Evolutionary conservation across 192 early-diverging fungal species (phyloP).

Genomic region (Coemansia sp.): DNA sequence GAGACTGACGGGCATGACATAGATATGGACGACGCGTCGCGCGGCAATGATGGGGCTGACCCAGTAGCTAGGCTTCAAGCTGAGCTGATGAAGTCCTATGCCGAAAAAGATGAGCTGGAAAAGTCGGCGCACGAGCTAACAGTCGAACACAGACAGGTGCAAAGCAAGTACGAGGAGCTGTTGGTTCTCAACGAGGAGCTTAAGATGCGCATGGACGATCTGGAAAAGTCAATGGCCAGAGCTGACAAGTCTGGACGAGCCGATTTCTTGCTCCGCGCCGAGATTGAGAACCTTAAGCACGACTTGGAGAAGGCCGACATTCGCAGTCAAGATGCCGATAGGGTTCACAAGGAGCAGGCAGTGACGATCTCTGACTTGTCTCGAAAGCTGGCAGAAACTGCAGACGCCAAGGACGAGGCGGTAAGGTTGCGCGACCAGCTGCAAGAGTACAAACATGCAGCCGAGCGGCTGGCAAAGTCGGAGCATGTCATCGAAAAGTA

Average conservation of each 20-base stretch:
- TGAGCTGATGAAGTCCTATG: constrained; percentile 51
- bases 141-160: constrained; percentile 55
- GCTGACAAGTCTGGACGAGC: constrained; percentile 73
- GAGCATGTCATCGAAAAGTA: constrained; percentile 96
- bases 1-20: constrained; percentile 42
- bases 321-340: constrained; percentile 67
- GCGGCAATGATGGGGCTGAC: constrained; percentile 26
- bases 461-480: constrained; percentile 89
- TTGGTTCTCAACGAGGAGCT: constrained; percentile 70
- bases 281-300: constrained; percentile 82
- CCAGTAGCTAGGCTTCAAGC: constrained; percentile 50
- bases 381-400: constrained; percentile 57
- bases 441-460: constrained; percentile 85
- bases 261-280: constrained; percentile 80
- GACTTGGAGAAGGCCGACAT: constrained; percentile 83
- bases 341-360: constrained; percentile 58
- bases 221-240: constrained; percentile 70
- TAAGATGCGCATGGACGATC: constrained; percentile 68
- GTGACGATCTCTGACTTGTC: constrained; percentile 66
- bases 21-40: constrained; percentile 31
- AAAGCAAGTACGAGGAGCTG: constrained; percentile 64
- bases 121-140: constrained; percentile 50
- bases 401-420: constrained; percentile 70
- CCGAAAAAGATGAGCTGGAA: constrained; percentile 65
- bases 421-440: constrained; percentile 80